Evolutionary conservation across 805 yeast species (phyloP).

Genomic region (Lipomyces chichibuensis): DNA sequence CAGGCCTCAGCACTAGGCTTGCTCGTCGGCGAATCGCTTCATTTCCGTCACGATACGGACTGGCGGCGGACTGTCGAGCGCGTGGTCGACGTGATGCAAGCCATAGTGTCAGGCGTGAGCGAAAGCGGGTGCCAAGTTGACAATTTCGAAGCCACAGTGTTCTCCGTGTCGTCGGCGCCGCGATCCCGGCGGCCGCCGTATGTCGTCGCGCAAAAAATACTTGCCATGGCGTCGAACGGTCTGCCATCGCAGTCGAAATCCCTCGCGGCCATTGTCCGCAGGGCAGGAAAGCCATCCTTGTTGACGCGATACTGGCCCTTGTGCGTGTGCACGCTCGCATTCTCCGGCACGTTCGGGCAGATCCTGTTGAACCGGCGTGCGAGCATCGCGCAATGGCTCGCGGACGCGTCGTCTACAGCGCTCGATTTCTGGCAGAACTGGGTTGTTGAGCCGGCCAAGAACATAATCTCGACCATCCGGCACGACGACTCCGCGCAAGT

Average conservation of each 20-base stretch:
- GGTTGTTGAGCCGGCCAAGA: slow-evolving; percentile 74
- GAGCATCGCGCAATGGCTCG: slow-evolving; percentile 57
- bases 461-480: slow-evolving; percentile 76
- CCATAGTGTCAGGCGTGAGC: slow-evolving; percentile 17
- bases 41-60: slow-evolving; percentile 18
- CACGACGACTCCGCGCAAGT: slow-evolving; percentile 76
- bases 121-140: slow-evolving; percentile 4
- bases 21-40: slow-evolving; percentile 32
- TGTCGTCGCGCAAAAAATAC: slow-evolving; percentile 30
- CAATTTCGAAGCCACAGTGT: slow-evolving; percentile 18
- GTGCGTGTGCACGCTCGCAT: slow-evolving; percentile 47
- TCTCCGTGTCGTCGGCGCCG: slow-evolving; percentile 4
- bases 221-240: slow-evolving; percentile 15
- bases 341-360: slow-evolving; percentile 53
- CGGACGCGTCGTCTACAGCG: slow-evolving; percentile 48
- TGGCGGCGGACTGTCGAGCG: slow-evolving; percentile 35
- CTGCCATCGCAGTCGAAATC: slow-evolving; percentile 31
- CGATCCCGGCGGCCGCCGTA: slow-evolving; percentile 18
- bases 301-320: slow-evolving; percentile 69
- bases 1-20: slow-evolving; percentile 37
- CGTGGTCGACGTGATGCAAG: slow-evolving; percentile 27
- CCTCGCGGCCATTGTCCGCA: slow-evolving; percentile 14
- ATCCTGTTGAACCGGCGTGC: slow-evolving; percentile 56
- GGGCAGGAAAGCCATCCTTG: slow-evolving; percentile 48
- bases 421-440: slow-evolving; percentile 76